Conservation (phyloP, 257 asterid genomes). For the Fraxinus quadrangulata region DNA sequence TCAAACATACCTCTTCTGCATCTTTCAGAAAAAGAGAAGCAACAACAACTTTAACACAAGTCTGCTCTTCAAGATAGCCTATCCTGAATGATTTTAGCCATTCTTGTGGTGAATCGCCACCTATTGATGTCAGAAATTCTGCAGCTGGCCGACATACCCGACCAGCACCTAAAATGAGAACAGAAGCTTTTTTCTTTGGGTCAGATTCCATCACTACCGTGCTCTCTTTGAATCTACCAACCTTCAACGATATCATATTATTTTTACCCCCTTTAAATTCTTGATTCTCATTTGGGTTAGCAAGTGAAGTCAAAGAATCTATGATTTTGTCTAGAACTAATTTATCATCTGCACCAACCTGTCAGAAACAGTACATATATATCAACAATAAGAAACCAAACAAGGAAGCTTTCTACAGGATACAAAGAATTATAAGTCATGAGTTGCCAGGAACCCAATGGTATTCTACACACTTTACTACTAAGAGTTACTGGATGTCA, state of each 20-base stretch:
- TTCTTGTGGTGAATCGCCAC: conserved; percentile 48
- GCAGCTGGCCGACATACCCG: conserved; percentile 96
- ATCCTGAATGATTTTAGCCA: conserved; percentile 43
- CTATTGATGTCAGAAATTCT: conserved; percentile 71
- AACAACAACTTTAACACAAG: conserved; percentile 61
- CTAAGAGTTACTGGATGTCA: no score
- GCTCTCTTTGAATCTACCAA: conserved; percentile 51
- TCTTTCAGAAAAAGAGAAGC: conserved; percentile 91
- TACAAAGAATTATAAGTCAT: not conserved
- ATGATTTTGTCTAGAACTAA: conserved; percentile 62
- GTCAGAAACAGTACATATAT: conserved; percentile 29
- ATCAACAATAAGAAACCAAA: conserved; percentile 6
- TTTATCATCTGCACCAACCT: conserved; percentile 91
- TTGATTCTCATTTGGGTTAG: conserved; percentile 45
- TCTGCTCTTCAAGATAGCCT: conserved; percentile 49
- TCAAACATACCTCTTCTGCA: conserved; percentile 77
- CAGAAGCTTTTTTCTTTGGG: conserved; percentile 39
- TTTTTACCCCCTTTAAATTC: conserved; percentile 34
- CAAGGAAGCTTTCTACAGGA: not conserved
- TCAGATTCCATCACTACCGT: conserved; percentile 42
- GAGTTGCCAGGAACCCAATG: not conserved
- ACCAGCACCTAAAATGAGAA: conserved; percentile 95
- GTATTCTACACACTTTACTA: not conserved
- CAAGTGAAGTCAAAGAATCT: conserved; percentile 74
- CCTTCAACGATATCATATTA: conserved; percentile 53